A percentile compares a stretch with the other conserved stretches of the same genome.
These are phyloP conservation scores for Aspergillus kassunensis DNA, from an alignment of 495 filamentous ascomycete genomes.

Conservation along the genomic window DNA sequence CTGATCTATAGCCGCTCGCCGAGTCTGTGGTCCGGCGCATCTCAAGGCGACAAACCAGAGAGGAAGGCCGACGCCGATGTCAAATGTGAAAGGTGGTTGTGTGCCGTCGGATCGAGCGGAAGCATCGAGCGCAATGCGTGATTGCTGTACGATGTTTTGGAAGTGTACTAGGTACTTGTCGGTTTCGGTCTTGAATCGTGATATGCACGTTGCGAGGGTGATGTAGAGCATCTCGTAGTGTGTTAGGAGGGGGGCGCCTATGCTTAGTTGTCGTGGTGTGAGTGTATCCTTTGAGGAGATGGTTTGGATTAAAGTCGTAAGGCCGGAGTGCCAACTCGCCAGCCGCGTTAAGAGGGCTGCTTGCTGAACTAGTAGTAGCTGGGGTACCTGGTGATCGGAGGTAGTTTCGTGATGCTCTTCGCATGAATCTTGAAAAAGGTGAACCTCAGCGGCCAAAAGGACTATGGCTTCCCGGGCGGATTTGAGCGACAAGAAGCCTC, in stretches of 20 bases:
- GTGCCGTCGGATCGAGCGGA: slow-evolving; percentile 18
- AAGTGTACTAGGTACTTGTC: slow-evolving; percentile 28
- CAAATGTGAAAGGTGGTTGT: slow-evolving; percentile 37
- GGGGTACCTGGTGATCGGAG: slow-evolving; percentile 4
- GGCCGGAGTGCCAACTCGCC: slow-evolving; percentile 22
- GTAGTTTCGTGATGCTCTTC: slow-evolving; percentile 10
- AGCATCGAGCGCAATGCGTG: slow-evolving; percentile 14
- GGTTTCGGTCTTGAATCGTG: slow-evolving; percentile 13
- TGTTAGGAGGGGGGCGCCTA: slow-evolving; percentile 20
- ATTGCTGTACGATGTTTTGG: slow-evolving; percentile 29
- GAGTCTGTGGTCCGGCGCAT: slow-evolving; percentile 29
- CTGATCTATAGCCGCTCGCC: slow-evolving; percentile 27
- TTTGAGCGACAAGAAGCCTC: slow-evolving; percentile 25
- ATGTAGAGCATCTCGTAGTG: slow-evolving; percentile 26
- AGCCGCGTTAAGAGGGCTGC: slow-evolving; percentile 11
- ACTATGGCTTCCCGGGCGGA: slow-evolving; percentile 32
- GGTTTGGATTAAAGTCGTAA: slow-evolving; percentile 17
- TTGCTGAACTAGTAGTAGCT: slow-evolving; percentile 10
- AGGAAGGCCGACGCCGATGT: slow-evolving; percentile 31
- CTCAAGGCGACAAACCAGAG: slow-evolving; percentile 30
- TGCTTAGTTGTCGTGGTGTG: slow-evolving; percentile 14
- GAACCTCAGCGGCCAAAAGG: slow-evolving; percentile 19
- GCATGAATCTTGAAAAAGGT: slow-evolving; percentile 21
- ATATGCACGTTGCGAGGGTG: slow-evolving; percentile 14
- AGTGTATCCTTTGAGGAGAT: slow-evolving; percentile 5